These are phyloP conservation scores for Cyclotella baltica DNA, from an alignment of 108 stramenopile species.

Conservation along the genomic window DNA sequence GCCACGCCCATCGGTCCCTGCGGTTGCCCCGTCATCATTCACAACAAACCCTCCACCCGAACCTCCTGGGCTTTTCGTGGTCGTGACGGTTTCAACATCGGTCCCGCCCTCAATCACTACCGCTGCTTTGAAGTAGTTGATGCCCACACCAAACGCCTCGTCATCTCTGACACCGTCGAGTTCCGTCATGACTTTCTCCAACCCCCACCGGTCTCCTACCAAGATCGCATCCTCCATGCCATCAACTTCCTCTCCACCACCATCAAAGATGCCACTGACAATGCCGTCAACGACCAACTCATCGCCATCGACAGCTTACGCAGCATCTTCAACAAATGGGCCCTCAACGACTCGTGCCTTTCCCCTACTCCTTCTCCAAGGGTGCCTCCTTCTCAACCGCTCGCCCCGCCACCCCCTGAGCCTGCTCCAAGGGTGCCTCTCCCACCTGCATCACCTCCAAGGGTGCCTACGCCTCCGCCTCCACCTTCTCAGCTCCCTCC, in stretches of 20 bases:
- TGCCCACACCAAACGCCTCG: neutral
- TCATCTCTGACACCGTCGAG: slow-evolving; percentile 28
- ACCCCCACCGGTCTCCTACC: neutral
- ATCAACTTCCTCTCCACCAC: neutral
- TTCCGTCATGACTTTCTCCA: slow-evolving; percentile 11
- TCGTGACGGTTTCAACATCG: slow-evolving; percentile 8
- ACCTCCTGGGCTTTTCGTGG: slow-evolving; percentile 6
- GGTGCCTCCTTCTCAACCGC: neutral
- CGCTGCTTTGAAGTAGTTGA: slow-evolving; percentile 15
- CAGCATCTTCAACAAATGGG: slow-evolving; percentile 8
- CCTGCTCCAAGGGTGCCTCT: neutral
- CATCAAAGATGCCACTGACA: slow-evolving; percentile 1
- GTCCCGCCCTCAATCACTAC: slow-evolving; percentile 16
- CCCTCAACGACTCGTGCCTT: neutral
- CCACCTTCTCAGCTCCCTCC: neutral
- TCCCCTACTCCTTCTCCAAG: neutral
- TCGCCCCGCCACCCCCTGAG: neutral
- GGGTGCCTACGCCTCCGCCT: slow-evolving; percentile 22
- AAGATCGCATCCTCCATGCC: slow-evolving; percentile 24
- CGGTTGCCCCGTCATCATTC: slow-evolving; percentile 6
- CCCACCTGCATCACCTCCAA: slow-evolving; percentile 9
- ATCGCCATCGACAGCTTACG: slow-evolving; percentile 7
- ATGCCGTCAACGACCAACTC: slow-evolving; percentile 5
- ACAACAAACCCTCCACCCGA: neutral
- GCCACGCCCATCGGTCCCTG: slow-evolving; percentile 8